phyloP scores from a whole-genome alignment of 139 green algal genomes.

The Coelastrella sp. region DNA sequence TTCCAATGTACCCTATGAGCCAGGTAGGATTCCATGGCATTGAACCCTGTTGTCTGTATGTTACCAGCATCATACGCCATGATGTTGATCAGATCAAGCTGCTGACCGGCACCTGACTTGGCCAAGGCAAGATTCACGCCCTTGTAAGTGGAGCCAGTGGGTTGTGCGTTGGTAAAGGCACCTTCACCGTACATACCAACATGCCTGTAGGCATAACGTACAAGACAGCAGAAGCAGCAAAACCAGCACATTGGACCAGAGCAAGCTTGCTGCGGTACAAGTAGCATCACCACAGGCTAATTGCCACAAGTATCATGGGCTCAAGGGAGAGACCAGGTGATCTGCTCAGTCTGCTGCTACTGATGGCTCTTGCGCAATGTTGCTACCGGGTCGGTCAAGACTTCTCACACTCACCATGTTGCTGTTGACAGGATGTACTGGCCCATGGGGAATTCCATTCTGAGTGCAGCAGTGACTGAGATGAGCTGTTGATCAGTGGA shows the following conservation, averaged over 20 bases:
- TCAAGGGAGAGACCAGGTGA: no score
- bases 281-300: no score
- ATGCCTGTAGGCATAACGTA: no score
- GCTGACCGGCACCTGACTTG: slow-evolving; percentile 42
- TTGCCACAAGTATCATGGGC: no score
- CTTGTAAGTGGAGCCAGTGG: slow-evolving; percentile 21
- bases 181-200: slow-evolving; percentile 53
- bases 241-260: no score
- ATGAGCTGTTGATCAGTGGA: slow-evolving; percentile 54
- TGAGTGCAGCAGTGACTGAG: slow-evolving; percentile 23
- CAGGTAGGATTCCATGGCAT: slow-evolving; percentile 42
- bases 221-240: no score
- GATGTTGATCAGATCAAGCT: slow-evolving; percentile 59
- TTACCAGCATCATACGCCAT: slow-evolving; percentile 53
- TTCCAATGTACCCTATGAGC: slow-evolving; percentile 54
- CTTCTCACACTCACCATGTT: slow-evolving; percentile 53
- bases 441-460: slow-evolving; percentile 51
- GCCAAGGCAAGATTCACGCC: background rate
- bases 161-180: slow-evolving; percentile 17
- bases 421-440: slow-evolving; percentile 56
- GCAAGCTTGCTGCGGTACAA: no score
- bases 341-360: no score
- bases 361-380: no score
- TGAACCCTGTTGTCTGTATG: slow-evolving; percentile 31
- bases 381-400: no score